Conservation (phyloP, 2,329 filamentous ascomycete genomes). For the Xylariaceae sp. region DNA sequence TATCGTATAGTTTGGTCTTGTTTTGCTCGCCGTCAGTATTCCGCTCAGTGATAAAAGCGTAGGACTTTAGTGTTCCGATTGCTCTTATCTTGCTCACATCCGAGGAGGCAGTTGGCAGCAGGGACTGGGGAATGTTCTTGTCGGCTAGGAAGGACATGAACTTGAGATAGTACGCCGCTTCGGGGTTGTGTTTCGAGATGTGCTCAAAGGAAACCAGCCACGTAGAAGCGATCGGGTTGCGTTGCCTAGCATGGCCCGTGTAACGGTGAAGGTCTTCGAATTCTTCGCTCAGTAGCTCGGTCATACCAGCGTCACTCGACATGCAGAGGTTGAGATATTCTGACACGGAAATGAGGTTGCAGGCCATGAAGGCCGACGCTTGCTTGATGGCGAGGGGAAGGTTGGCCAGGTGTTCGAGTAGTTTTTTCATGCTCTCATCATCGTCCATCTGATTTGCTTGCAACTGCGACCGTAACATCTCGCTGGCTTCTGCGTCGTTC, state of each 20-base stretch:
- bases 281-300: slow-evolving; percentile 27
- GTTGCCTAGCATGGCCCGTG: slow-evolving; percentile 13
- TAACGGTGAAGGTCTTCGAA: slow-evolving; percentile 32
- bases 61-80: slow-evolving; percentile 1
- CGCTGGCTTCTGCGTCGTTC: neutral
- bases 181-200: neutral
- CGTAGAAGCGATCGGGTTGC: slow-evolving; percentile 4
- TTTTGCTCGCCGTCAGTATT: neutral
- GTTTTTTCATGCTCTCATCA: slow-evolving; percentile 3
- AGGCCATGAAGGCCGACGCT: slow-evolving; percentile 34
- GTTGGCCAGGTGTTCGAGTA: slow-evolving; percentile 31
- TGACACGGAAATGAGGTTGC: slow-evolving; percentile 10
- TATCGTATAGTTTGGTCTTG: slow-evolving; percentile 5
- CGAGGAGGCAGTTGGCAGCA: neutral
- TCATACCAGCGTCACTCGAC: slow-evolving; percentile 20
- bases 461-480: neutral
- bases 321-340: slow-evolving; percentile 28
- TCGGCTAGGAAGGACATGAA: slow-evolving; percentile 26
- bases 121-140: slow-evolving; percentile 17
- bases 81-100: neutral
- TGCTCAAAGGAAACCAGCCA: slow-evolving; percentile 9
- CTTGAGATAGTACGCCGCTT: slow-evolving; percentile 6
- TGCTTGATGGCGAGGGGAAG: slow-evolving; percentile 36
- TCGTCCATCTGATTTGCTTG: neutral
- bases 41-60: slow-evolving; percentile 8